Conservation (phyloP, 805 yeast species). For the Helenozyma baotianmanensis region DNA sequence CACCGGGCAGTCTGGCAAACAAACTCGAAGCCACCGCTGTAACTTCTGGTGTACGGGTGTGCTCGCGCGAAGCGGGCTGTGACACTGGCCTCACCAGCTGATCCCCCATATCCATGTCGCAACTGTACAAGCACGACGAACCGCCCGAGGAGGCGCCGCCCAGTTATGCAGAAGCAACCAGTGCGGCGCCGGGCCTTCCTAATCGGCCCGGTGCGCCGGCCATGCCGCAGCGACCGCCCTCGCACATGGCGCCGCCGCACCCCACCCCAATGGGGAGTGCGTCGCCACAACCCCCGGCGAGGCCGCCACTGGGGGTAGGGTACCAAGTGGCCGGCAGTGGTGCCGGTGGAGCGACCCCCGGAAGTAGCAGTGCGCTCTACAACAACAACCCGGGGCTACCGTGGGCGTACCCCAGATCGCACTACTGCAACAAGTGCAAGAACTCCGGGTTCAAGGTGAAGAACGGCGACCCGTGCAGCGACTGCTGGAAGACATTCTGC, state of each 20-base stretch:
- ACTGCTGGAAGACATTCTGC: conserved; percentile 28
- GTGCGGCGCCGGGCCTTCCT: conserved; percentile 14
- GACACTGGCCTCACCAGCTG: no score
- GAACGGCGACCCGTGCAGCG: conserved; percentile 22
- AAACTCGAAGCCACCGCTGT: no score
- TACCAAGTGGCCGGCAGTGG: no score
- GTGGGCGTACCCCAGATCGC: conserved; percentile 27
- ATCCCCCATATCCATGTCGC: conserved; percentile 1
- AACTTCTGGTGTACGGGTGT: not conserved
- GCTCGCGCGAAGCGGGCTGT: no score
- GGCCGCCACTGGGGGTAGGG: no score
- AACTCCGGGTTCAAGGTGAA: conserved; percentile 30
- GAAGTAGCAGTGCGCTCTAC: conserved; percentile 8
- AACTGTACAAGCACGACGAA: not conserved
- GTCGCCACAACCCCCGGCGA: no score
- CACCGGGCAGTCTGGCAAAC: no score
- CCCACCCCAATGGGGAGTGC: no score
- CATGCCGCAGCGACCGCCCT: no score
- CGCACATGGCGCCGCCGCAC: no score
- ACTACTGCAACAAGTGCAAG: conserved; percentile 29
- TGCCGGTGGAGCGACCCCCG: not conserved
- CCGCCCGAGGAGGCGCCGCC: conserved; percentile 24
- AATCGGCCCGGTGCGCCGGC: no score
- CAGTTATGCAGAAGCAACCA: conserved; percentile 44
- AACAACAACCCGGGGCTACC: conserved; percentile 20